Percentiles rank a stretch among this genome's conserved stretches.
Conservation (phyloP, 164 flowering plant genomes). For the Sextonia rubra region DNA sequence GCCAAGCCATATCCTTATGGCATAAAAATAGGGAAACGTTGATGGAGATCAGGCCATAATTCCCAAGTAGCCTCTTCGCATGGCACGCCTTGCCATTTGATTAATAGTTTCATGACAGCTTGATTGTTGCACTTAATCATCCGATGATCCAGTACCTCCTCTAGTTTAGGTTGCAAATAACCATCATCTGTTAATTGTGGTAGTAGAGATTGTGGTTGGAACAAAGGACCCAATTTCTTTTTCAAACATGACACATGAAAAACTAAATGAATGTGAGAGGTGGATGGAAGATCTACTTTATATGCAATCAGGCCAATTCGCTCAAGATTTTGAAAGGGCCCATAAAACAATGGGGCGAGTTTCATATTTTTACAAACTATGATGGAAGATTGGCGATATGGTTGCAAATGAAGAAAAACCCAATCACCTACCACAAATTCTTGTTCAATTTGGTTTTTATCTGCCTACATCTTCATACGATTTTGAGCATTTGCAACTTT, state of each 20-base stretch:
- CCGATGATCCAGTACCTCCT: not conserved
- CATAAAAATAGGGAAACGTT: too few species aligned
- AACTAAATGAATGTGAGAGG: too few species aligned
- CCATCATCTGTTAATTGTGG: not conserved
- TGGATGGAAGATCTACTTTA: constrained; percentile 4
- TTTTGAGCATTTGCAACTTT: too few species aligned
- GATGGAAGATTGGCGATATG: too few species aligned
- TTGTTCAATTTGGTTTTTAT: too few species aligned
- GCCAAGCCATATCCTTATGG: too few species aligned
- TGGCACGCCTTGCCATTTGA: not conserved
- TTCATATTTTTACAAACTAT: not conserved
- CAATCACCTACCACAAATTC: too few species aligned
- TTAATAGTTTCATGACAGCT: not conserved
- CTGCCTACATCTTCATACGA: too few species aligned
- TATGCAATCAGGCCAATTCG: constrained; percentile 7
- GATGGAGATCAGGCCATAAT: not conserved
- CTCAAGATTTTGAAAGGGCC: not conserved
- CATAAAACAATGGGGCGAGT: constrained; percentile 5
- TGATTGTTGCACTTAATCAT: not conserved
- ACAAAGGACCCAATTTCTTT: not conserved
- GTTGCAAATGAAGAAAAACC: too few species aligned
- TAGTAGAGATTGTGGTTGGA: not conserved
- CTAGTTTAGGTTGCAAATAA: not conserved
- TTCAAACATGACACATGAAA: not conserved
- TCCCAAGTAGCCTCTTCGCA: not conserved